phyloP scores from a whole-genome alignment of 2,329 filamentous ascomycete species.

The Blastomyces silverae region DNA sequence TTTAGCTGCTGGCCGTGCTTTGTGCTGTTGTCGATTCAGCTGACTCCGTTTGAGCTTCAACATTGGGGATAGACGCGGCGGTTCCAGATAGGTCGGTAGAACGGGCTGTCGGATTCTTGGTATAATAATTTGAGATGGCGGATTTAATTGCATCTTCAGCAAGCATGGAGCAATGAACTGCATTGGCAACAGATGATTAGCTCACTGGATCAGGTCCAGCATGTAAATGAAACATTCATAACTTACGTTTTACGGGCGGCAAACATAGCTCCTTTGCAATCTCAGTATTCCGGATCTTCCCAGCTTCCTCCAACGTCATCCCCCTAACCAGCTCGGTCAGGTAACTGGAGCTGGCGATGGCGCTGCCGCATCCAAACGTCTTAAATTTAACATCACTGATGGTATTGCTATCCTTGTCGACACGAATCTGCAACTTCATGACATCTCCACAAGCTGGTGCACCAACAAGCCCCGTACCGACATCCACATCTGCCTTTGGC shows the following conservation, averaged over 20 bases:
- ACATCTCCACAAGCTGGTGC: conserved; percentile 89
- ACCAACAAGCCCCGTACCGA: conserved; percentile 84
- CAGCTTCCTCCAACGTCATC: conserved; percentile 93
- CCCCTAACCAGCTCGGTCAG: conserved; percentile 89
- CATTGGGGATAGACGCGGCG: conserved; percentile 59
- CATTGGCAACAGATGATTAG: conserved; percentile 14
- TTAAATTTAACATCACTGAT: conserved; percentile 97
- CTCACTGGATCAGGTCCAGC: background rate
- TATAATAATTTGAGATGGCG: conserved; percentile 84
- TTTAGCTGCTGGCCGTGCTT: background rate
- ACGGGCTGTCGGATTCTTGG: conserved; percentile 73
- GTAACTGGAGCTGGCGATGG: conserved; percentile 92
- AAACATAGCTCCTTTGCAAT: conserved; percentile 94
- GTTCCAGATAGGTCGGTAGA: conserved; percentile 72
- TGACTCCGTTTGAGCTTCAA: conserved; percentile 44
- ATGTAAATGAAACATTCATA: conserved; percentile 35
- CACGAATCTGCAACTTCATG: conserved; percentile 89
- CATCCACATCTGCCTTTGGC: conserved; percentile 70
- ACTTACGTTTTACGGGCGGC: conserved; percentile 72
- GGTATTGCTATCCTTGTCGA: conserved; percentile 78
- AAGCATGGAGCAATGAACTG: conserved; percentile 87
- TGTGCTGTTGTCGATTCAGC: background rate
- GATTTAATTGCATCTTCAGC: conserved; percentile 91
- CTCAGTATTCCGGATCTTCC: conserved; percentile 90
- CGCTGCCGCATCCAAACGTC: conserved; percentile 90